These are phyloP conservation scores for Pseudogymnoascus sp. DNA, from an alignment of 2,329 filamentous ascomycete species.

Conservation along the genomic window DNA sequence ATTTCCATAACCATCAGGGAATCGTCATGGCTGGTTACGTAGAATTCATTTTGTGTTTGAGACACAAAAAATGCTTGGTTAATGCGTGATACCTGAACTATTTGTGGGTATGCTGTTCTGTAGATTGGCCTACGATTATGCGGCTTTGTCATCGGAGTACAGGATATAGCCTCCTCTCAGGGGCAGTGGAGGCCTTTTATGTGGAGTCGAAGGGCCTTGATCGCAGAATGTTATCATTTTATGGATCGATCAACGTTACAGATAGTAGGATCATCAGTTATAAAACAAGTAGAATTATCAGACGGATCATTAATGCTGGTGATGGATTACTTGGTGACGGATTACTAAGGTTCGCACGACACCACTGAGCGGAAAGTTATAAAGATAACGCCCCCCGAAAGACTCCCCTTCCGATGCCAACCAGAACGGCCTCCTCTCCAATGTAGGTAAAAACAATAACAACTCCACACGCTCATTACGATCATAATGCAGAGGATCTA, in stretches of 20 bases:
- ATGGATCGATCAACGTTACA: neutral
- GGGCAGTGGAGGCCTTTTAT: neutral
- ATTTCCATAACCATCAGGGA: neutral
- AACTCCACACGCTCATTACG: neutral
- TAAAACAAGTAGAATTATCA: neutral
- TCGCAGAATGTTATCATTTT: neutral
- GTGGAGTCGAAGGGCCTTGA: neutral
- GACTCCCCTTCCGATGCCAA: neutral
- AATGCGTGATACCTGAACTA: neutral
- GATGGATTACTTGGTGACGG: neutral
- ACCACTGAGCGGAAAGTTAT: neutral
- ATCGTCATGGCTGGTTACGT: neutral
- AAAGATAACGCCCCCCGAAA: neutral
- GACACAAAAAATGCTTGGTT: neutral
- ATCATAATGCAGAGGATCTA: neutral
- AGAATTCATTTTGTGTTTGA: neutral
- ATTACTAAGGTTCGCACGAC: neutral
- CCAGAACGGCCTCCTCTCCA: neutral
- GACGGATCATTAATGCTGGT: neutral
- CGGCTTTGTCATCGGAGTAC: neutral
- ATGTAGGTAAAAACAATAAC: neutral
- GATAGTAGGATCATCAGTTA: neutral
- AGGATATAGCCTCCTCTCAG: neutral
- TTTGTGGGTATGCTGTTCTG: neutral
- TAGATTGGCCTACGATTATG: neutral